Base-by-base conservation (phyloP, 768 basidiomycete species). In the Auriculariales sp. region DNA sequence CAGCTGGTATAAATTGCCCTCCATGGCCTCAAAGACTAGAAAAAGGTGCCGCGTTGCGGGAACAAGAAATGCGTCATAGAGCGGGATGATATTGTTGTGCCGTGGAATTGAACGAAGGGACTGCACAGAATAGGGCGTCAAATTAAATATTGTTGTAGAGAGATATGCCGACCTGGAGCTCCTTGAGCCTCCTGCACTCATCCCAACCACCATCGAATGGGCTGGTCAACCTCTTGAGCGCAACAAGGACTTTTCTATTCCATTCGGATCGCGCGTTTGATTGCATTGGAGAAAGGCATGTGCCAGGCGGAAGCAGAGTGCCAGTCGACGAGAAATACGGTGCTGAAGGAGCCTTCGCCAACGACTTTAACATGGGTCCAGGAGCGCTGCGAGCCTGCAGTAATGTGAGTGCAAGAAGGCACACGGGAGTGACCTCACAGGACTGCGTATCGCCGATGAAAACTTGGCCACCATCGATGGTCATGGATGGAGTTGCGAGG, bases 301-400 rank as follows among this genome's bases (percentile, higher is more conserved):
- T 88, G 73, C 87, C 85, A 64, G 89, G 81, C 62, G 91, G 89
- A 62, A 98, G 72, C 54, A 85, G 88, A 89, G 73, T 95, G 91
- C 94, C 94, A 99, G 74, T 99, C 95, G 66, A 93, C 95, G 58
- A 99, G 76, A 81, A 88, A 91, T 55, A 99, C 95, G 3, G 92
- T 98, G 47, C 95, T 95, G 62, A 99, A 98, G 4, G 94, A 97
- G 49, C 95, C 95, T 64, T 97, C 94, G 34, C 95, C 95, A 64
- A 99, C 78, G 54, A 87, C 83, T 71, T 98, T 98, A 72, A 98
- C 77, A 45, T 89, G 84, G 28, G 92, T 93, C 64, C 93, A 99
- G n/a, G 83, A 83, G 58, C 92, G 82, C 51, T 78, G 79, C 15
- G 87, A 91, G 58, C 72, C 91, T 94, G 60, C 27, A 53, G 51